Evolutionary conservation across 176 grass and related monocot species (phyloP).

Genomic region (Alloteropsis semialata): DNA sequence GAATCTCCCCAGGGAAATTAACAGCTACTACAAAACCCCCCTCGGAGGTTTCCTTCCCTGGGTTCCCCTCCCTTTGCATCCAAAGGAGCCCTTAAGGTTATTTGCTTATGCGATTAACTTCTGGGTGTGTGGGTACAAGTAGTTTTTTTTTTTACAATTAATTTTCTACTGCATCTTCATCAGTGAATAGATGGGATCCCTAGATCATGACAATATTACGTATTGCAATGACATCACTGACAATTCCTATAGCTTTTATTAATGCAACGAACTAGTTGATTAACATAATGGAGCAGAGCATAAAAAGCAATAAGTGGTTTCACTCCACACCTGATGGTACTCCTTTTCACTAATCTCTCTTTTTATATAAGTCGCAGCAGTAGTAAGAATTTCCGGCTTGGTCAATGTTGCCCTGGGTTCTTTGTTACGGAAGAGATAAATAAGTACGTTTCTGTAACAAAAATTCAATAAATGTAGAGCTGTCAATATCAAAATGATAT

Average conservation of each 20-base stretch:
- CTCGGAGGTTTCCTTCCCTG: too few relatives aligned
- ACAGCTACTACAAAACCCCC: too few relatives aligned
- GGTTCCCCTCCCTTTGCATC: too few relatives aligned
- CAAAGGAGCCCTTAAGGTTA: too few relatives aligned
- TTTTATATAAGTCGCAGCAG: not conserved
- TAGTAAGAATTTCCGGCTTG: slow-evolving; percentile 51
- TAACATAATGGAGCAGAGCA: not conserved
- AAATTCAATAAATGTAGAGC: not conserved
- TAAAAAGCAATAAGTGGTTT: slow-evolving; percentile 4
- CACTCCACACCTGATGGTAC: slow-evolving; percentile 55
- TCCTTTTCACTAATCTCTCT: slow-evolving; percentile 51
- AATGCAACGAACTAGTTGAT: not conserved
- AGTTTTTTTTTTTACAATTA: not conserved
- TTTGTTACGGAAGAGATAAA: slow-evolving; percentile 42
- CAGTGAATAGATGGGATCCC: not conserved
- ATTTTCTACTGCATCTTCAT: not conserved
- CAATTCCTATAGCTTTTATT: not conserved
- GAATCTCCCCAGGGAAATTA: too few relatives aligned
- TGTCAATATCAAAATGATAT: slow-evolving; percentile 11
- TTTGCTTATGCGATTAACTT: too few relatives aligned
- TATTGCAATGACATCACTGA: not conserved
- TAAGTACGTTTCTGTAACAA: slow-evolving; percentile 41
- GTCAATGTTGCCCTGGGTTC: slow-evolving; percentile 38
- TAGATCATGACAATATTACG: not conserved
- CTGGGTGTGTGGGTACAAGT: not conserved